These are phyloP conservation scores for Naganishia randhawae DNA, from an alignment of 768 basidiomycete species.

Conservation along the genomic window DNA sequence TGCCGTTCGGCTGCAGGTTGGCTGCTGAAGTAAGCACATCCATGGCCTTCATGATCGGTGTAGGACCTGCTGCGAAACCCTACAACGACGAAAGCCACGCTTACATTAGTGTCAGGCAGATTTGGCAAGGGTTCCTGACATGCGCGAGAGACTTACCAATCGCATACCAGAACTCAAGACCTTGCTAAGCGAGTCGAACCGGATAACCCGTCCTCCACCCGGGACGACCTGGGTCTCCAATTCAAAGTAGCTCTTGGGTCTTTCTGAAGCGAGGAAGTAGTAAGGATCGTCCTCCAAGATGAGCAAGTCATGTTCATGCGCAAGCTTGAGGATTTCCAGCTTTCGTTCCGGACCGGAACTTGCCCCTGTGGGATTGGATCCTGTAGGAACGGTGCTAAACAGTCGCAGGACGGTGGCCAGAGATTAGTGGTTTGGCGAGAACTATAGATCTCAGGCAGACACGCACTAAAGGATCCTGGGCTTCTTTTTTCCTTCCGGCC, in stretches of 20 bases:
- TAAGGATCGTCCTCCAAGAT: constrained; percentile 52
- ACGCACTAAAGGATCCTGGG: constrained; percentile 67
- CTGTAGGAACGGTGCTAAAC: constrained; percentile 53
- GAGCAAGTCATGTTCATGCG: constrained; percentile 68
- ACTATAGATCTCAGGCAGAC: constrained; percentile 58
- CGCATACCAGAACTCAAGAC: constrained; percentile 55
- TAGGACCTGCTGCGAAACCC: constrained; percentile 76
- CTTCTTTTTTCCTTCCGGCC: constrained; percentile 67
- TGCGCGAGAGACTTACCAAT: constrained; percentile 27
- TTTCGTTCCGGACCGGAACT: constrained; percentile 68
- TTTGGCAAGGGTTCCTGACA: neutral
- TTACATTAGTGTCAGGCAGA: neutral
- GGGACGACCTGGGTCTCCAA: constrained; percentile 65
- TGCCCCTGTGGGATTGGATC: constrained; percentile 80
- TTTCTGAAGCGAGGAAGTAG: constrained; percentile 62
- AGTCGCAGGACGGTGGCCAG: constrained; percentile 5
- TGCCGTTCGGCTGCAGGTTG: constrained; percentile 50
- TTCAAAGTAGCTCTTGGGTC: constrained; percentile 74
- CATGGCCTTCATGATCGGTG: constrained; percentile 63
- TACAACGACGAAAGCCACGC: constrained; percentile 57
- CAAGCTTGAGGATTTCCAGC: constrained; percentile 65
- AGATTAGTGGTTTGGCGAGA: neutral
- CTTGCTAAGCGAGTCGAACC: constrained; percentile 88
- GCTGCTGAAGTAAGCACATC: constrained; percentile 61
- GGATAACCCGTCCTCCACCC: constrained; percentile 71